Conservation (phyloP, 805 yeast species). For the Saccharomycopsis sp. region DNA sequence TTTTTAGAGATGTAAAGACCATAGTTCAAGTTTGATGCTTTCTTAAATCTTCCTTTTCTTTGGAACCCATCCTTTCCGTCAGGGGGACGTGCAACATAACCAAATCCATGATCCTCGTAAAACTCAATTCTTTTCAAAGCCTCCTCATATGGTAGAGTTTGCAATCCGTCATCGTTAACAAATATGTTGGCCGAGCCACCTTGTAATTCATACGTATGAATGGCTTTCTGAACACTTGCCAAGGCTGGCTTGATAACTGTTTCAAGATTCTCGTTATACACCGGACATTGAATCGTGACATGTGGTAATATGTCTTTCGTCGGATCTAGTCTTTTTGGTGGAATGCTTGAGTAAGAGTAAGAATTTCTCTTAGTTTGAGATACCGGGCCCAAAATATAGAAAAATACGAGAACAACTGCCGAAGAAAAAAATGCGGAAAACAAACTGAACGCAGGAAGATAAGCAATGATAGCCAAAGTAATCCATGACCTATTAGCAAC, state of each 20-base stretch:
- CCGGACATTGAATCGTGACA: background rate
- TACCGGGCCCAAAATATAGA: background rate
- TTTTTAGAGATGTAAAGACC: slow-evolving; percentile 1
- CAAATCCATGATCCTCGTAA: background rate
- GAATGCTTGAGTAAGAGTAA: background rate
- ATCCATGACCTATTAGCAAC: slow-evolving; percentile 1
- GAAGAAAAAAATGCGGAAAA: background rate
- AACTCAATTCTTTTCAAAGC: slow-evolving; percentile 1
- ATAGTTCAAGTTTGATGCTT: background rate
- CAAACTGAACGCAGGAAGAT: background rate
- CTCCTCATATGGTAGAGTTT: background rate
- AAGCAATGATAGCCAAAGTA: background rate
- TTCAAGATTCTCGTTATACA: background rate
- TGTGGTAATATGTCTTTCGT: background rate
- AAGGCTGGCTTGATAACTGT: slow-evolving; percentile 1
- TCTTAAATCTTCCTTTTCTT: slow-evolving; percentile 1
- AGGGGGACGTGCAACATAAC: slow-evolving; percentile 1
- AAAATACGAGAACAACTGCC: background rate
- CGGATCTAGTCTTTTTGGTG: background rate
- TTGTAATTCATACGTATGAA: background rate
- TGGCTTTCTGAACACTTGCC: background rate
- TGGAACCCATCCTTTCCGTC: background rate
- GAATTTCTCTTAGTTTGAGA: background rate
- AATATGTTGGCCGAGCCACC: background rate
- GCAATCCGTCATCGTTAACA: background rate